These are phyloP conservation scores for Aspergillus sojae DNA, from an alignment of 2,329 filamentous ascomycete species.

Conservation along the genomic window DNA sequence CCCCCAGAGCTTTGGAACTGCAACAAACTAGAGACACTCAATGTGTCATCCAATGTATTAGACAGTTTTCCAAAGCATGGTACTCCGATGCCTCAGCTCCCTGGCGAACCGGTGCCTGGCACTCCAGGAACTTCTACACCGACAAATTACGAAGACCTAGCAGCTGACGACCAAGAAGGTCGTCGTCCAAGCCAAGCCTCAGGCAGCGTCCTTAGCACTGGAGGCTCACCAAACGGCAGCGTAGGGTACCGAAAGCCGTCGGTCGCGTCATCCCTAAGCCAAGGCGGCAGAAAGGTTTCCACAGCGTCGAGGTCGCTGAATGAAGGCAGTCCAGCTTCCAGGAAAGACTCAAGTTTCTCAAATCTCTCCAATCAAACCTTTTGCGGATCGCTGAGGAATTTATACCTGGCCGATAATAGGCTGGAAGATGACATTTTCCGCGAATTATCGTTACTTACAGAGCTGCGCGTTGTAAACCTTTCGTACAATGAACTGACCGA, in stretches of 20 bases:
- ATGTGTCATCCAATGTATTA: conserved; percentile 92
- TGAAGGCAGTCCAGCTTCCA: conserved; percentile 58
- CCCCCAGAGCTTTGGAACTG: conserved; percentile 97
- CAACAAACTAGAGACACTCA: conserved; percentile 84
- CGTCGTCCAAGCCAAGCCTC: conserved; percentile 85
- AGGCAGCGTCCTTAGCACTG: conserved; percentile 72
- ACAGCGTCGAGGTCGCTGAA: conserved; percentile 70
- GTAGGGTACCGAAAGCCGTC: conserved; percentile 72
- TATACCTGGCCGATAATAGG: conserved; percentile 91
- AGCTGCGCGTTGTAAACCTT: conserved; percentile 85
- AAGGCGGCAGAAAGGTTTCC: conserved; percentile 82
- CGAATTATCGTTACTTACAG: conserved; percentile 77
- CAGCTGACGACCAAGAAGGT: conserved; percentile 62
- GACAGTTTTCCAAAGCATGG: conserved; percentile 85
- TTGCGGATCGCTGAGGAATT: conserved; percentile 77
- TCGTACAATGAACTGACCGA: conserved; percentile 95
- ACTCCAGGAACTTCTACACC: conserved; percentile 59
- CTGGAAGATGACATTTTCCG: conserved; percentile 95
- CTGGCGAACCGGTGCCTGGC: conserved; percentile 48
- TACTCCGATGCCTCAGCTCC: conserved; percentile 65
- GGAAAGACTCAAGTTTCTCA: conserved; percentile 89
- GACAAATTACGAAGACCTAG: conserved; percentile 78
- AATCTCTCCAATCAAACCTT: conserved; percentile 83
- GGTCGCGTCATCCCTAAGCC: conserved; percentile 76
- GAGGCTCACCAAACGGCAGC: conserved; percentile 64